Percentiles rank a stretch among this genome's conserved stretches.
Conservation (phyloP, 2,329 filamentous ascomycete genomes). For the Calonectria hongkongensis region DNA sequence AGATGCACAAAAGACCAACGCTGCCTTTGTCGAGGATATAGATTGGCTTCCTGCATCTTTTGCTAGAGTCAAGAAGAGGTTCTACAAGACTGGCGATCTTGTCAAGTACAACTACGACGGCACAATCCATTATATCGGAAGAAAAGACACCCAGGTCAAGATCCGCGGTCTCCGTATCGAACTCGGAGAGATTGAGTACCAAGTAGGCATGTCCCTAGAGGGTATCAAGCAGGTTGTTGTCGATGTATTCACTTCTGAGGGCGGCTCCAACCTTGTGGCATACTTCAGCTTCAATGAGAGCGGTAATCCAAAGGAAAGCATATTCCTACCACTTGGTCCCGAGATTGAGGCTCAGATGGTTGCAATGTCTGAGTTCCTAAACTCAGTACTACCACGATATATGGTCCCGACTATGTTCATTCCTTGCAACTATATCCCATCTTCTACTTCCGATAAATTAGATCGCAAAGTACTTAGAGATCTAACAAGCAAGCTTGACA, state of each 20-base stretch:
- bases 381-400: slow-evolving; percentile 35
- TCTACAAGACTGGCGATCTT: slow-evolving; percentile 34
- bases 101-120: slow-evolving; percentile 31
- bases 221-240: slow-evolving; percentile 19
- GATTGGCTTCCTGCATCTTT: slow-evolving; percentile 15
- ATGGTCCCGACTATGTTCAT: slow-evolving; percentile 45
- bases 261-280: not conserved
- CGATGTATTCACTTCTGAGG: slow-evolving; percentile 16
- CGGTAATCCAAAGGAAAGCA: not conserved
- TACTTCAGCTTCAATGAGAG: slow-evolving; percentile 13
- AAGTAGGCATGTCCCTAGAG: not conserved
- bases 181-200: slow-evolving; percentile 37
- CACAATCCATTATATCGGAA: slow-evolving; percentile 29
- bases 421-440: slow-evolving; percentile 19
- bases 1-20: slow-evolving; percentile 14
- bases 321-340: not conserved
- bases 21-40: slow-evolving; percentile 3
- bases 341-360: slow-evolving; percentile 1
- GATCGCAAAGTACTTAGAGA: slow-evolving; percentile 35
- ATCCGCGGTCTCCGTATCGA: slow-evolving; percentile 58
- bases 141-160: slow-evolving; percentile 57
- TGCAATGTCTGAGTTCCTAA: not conserved
- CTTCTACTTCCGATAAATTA: slow-evolving; percentile 39
- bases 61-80: not conserved
- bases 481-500: slow-evolving; percentile 43